These are phyloP conservation scores for Quercus glauca DNA, from an alignment of 306 rosid species.

Conservation along the genomic window DNA sequence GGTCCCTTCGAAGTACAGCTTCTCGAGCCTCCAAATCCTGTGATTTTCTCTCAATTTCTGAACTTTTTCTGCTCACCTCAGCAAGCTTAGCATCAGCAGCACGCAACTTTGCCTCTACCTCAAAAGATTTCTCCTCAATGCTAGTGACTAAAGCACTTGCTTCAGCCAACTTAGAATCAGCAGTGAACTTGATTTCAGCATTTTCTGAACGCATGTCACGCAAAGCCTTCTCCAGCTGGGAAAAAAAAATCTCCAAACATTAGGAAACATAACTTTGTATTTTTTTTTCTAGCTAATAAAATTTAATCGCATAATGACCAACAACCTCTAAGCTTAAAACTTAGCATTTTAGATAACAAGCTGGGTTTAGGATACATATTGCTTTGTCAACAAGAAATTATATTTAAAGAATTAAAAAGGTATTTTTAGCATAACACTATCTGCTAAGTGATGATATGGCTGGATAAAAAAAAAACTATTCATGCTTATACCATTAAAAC, in stretches of 20 bases:
- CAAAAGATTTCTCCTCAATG: constrained; percentile 84
- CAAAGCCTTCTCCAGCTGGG: constrained; percentile 88
- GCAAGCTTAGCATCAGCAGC: constrained; percentile 94
- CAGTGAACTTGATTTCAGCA: constrained; percentile 79
- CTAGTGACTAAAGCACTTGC: constrained; percentile 85
- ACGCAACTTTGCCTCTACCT: constrained; percentile 75
- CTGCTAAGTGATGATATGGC: not conserved
- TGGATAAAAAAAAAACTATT: not conserved
- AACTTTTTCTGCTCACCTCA: constrained; percentile 75
- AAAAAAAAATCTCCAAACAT: constrained; percentile 19
- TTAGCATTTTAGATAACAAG: not conserved
- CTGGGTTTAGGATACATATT: not conserved
- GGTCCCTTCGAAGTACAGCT: constrained; percentile 63
- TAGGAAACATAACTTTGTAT: constrained; percentile 23
- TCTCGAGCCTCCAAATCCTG: constrained; percentile 79
- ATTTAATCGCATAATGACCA: not conserved
- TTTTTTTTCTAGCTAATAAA: not conserved
- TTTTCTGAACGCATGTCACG: constrained; percentile 88
- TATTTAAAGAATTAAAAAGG: not conserved
- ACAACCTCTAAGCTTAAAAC: not conserved
- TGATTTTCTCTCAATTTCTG: constrained; percentile 75
- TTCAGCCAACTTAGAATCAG: constrained; percentile 86
- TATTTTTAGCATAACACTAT: not conserved
- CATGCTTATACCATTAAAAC: not conserved
- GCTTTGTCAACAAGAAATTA: not conserved